These are phyloP conservation scores for Globisporangium apiculatum DNA, from an alignment of 352 stramenopile genomes.

Conservation along the genomic window DNA sequence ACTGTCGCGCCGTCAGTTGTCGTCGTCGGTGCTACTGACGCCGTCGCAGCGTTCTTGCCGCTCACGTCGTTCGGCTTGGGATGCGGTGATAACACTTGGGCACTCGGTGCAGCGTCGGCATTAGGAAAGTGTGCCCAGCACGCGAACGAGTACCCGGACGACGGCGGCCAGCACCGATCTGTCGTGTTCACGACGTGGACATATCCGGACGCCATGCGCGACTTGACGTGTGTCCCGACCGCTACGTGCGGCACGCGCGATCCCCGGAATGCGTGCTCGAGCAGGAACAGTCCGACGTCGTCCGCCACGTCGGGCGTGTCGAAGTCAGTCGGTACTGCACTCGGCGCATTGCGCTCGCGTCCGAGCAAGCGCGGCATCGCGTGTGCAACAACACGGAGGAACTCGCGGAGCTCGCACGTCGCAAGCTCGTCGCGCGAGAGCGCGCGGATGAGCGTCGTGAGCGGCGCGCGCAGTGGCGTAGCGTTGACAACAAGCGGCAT, in stretches of 20 bases:
- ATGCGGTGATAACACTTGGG: too few relatives aligned
- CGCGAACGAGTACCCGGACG: slow-evolving; percentile 69
- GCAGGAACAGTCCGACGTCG: slow-evolving; percentile 30
- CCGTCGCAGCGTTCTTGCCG: background rate
- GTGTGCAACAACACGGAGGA: slow-evolving; percentile 41
- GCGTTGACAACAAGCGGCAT: slow-evolving; percentile 27
- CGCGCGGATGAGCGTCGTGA: slow-evolving; percentile 34
- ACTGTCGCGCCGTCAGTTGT: slow-evolving; percentile 7
- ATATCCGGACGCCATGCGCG: slow-evolving; percentile 47
- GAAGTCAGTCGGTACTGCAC: slow-evolving; percentile 1
- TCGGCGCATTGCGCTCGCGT: slow-evolving; percentile 6
- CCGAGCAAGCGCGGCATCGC: slow-evolving; percentile 40
- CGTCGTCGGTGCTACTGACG: background rate
- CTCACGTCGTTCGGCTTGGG: background rate
- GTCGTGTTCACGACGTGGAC: slow-evolving; percentile 53
- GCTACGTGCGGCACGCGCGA: slow-evolving; percentile 40
- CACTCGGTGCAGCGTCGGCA: background rate
- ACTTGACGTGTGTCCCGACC: slow-evolving; percentile 45
- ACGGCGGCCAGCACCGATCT: slow-evolving; percentile 59
- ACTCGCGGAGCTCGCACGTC: slow-evolving; percentile 43
- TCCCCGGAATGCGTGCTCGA: slow-evolving; percentile 32
- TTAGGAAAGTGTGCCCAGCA: slow-evolving; percentile 63
- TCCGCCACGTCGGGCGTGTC: background rate
- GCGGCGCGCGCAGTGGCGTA: slow-evolving; percentile 21
- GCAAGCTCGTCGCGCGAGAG: slow-evolving; percentile 42